phyloP scores from a whole-genome alignment of 2,329 filamentous ascomycete species.

The Penicillium sp. region DNA sequence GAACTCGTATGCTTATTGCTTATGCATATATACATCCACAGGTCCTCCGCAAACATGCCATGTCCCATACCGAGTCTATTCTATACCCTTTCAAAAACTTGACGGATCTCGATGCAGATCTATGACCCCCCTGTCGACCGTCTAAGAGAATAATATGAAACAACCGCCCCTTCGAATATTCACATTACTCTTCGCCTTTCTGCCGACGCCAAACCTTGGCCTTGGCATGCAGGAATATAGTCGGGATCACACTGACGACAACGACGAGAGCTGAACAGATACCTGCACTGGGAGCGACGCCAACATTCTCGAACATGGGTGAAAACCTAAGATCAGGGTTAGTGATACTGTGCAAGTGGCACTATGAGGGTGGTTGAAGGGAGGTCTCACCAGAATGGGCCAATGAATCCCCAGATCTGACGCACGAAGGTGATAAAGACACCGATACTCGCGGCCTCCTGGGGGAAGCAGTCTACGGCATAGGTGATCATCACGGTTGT shows the following conservation, averaged over 20 bases:
- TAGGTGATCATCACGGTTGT: conserved; percentile 66
- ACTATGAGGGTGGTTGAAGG: background rate
- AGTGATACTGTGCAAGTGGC: conserved; percentile 8
- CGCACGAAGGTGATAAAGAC: conserved; percentile 65
- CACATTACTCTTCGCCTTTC: conserved; percentile 10
- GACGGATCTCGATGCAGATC: conserved; percentile 8
- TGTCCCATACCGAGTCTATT: conserved; percentile 11
- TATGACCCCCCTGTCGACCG: background rate
- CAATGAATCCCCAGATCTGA: conserved; percentile 43
- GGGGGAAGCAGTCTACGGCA: conserved; percentile 62
- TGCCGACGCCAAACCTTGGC: conserved; percentile 29
- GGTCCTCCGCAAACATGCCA: background rate
- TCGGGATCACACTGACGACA: conserved; percentile 37
- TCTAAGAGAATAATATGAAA: background rate
- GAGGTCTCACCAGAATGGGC: conserved; percentile 41
- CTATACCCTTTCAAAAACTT: conserved; percentile 6
- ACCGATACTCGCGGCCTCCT: conserved; percentile 62
- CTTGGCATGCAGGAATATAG: conserved; percentile 33
- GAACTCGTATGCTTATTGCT: background rate
- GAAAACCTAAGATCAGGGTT: conserved; percentile 34
- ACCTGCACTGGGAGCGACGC: conserved; percentile 36
- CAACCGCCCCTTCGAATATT: background rate
- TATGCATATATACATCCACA: conserved; percentile 12
- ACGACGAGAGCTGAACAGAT: conserved; percentile 37
- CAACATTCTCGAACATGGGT: conserved; percentile 40